These are phyloP conservation scores for Daldinia decipiens DNA, from an alignment of 495 filamentous ascomycete genomes.

Conservation along the genomic window DNA sequence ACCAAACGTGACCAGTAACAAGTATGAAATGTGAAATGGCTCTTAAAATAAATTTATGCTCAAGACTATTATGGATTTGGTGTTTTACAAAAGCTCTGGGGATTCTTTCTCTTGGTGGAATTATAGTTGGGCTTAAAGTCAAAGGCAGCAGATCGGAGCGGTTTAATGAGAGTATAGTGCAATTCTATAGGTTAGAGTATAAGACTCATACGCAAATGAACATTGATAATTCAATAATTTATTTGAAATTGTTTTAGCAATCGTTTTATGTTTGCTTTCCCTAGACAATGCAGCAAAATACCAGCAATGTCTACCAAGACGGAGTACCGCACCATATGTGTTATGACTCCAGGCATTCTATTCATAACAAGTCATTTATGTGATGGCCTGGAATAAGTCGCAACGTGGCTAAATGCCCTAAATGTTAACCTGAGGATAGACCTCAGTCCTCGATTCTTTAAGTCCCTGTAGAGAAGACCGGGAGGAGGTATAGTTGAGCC, in stretches of 20 bases:
- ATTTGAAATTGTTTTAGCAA: background rate
- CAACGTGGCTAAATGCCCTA: background rate
- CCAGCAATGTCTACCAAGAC: no score
- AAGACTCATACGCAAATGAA: background rate
- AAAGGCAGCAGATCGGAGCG: background rate
- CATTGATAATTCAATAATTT: background rate
- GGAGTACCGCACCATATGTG: no score
- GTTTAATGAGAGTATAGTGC: background rate
- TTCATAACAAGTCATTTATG: no score
- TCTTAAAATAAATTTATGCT: background rate
- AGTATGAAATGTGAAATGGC: background rate
- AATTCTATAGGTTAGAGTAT: background rate
- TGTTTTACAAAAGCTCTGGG: no score
- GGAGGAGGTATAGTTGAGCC: background rate
- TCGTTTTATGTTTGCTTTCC: no score
- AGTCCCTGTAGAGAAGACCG: slow-evolving; percentile 14
- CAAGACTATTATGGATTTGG: no score
- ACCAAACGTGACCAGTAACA: background rate
- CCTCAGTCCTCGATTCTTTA: background rate
- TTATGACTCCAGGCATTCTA: no score
- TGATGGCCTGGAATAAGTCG: no score
- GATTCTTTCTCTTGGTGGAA: background rate
- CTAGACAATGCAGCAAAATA: no score
- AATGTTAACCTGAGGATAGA: background rate
- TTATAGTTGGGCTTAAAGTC: background rate